Evolutionary conservation across 345 rosid species (phyloP).

Genomic region (Aethionema arabicum): DNA sequence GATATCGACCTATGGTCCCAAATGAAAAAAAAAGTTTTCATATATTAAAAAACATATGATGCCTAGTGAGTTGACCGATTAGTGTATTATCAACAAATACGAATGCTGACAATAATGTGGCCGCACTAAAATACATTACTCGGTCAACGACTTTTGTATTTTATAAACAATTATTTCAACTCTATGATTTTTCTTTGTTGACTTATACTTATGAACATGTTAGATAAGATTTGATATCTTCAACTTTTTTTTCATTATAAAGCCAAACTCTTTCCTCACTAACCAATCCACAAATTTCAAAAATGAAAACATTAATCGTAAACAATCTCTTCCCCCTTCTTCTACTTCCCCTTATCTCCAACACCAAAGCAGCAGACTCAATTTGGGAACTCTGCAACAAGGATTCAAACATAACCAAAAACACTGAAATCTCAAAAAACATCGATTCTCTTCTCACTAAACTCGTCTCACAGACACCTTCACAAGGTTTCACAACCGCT

Average conservation of each 20-base stretch:
- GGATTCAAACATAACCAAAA: constrained; percentile 31
- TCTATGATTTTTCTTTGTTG: constrained; percentile 27
- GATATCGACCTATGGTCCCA: too few relatives aligned
- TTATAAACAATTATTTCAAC: constrained; percentile 1
- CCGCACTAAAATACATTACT: constrained; percentile 3
- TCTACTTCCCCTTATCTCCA: constrained; percentile 33
- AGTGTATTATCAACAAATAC: not conserved
- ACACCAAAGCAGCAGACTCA: constrained; percentile 48
- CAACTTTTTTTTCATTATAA: constrained; percentile 1
- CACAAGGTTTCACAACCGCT: constrained; percentile 42
- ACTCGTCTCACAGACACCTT: constrained; percentile 45
- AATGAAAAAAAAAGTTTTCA: too few relatives aligned
- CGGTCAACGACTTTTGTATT: constrained; percentile 6
- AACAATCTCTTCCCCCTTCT: constrained; percentile 33
- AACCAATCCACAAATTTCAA: constrained; percentile 1
- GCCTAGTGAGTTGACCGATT: not conserved
- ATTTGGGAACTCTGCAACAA: constrained; percentile 53
- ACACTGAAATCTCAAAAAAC: constrained; percentile 43
- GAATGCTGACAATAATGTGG: constrained; percentile 19
- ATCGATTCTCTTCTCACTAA: constrained; percentile 41
- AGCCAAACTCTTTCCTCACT: constrained; percentile 2
- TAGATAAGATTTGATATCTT: constrained; percentile 9
- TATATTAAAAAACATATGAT: too few relatives aligned
- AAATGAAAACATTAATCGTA: constrained; percentile 26
- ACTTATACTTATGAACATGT: constrained; percentile 20